Evolutionary conservation across 2,329 filamentous ascomycete genomes (phyloP).

Genomic region (Aaosphaeria pasadenensis): DNA sequence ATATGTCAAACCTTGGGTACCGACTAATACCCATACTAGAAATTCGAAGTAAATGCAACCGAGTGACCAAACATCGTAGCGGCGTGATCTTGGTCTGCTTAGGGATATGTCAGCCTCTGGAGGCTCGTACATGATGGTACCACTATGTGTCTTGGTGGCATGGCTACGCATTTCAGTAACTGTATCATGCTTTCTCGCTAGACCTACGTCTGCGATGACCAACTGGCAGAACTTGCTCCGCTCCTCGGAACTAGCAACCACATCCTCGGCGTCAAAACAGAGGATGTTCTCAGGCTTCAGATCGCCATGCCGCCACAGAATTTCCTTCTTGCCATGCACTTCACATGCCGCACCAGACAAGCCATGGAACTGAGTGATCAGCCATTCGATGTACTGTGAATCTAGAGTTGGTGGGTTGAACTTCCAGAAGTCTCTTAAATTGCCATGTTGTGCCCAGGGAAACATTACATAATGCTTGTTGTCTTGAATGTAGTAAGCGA

Average conservation of each 20-base stretch:
- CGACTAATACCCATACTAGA: constrained; percentile 21
- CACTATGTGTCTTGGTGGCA: not conserved
- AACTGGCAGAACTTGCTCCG: constrained; percentile 1
- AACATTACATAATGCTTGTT: constrained; percentile 17
- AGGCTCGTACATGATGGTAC: not conserved
- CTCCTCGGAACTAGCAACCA: not conserved
- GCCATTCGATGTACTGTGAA: not conserved
- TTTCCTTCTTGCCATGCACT: constrained; percentile 3
- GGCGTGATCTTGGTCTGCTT: constrained; percentile 6
- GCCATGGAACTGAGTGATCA: constrained; percentile 10
- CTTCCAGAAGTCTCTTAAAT: constrained; percentile 14
- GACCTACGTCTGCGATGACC: constrained; percentile 9
- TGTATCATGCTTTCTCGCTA: constrained; percentile 1
- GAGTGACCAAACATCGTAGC: constrained; percentile 23
- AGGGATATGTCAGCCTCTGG: not conserved
- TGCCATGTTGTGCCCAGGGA: constrained; percentile 21
- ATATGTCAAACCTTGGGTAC: constrained; percentile 3
- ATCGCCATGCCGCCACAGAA: not conserved
- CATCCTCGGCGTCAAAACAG: not conserved
- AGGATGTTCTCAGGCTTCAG: constrained; percentile 1
- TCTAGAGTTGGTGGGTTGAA: constrained; percentile 1
- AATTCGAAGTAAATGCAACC: constrained; percentile 25
- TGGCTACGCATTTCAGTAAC: not conserved
- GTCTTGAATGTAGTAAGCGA: constrained; percentile 9
- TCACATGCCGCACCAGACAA: not conserved